Conservation (phyloP, 495 filamentous ascomycete species). For the Aspergillus saccharolyticus region DNA sequence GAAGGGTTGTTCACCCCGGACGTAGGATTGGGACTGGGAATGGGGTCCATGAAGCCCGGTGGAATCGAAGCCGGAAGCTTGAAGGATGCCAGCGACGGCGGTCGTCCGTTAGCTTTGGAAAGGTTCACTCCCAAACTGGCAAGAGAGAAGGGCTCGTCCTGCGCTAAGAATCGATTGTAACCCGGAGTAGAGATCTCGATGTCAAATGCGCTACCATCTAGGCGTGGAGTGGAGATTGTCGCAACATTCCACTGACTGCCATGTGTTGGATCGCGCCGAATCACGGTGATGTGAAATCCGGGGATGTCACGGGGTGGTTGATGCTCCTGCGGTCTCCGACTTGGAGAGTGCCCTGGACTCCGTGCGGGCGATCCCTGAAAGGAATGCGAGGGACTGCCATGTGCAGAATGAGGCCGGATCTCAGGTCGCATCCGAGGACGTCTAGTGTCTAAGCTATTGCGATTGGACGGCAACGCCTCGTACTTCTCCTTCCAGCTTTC, state of each 20-base stretch:
- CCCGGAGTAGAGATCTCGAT: slow-evolving; percentile 60
- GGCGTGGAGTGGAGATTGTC: slow-evolving; percentile 49
- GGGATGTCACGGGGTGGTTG: slow-evolving; percentile 11
- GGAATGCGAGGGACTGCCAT: slow-evolving; percentile 16
- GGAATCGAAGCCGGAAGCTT: slow-evolving; percentile 6
- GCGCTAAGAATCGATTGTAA: slow-evolving; percentile 53
- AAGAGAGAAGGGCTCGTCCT: slow-evolving; percentile 32
- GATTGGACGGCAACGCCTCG: slow-evolving; percentile 20
- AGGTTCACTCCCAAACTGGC: slow-evolving; percentile 30
- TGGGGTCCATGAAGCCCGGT: slow-evolving; percentile 5
- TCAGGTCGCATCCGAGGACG: slow-evolving; percentile 31
- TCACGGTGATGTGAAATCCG: slow-evolving; percentile 70
- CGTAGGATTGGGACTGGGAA: slow-evolving; percentile 8
- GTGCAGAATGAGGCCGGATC: slow-evolving; percentile 29
- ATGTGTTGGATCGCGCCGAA: slow-evolving; percentile 77
- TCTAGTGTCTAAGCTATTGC: slow-evolving; percentile 33
- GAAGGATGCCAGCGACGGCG: slow-evolving; percentile 16
- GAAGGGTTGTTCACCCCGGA: slow-evolving; percentile 11
- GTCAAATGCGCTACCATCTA: slow-evolving; percentile 40
- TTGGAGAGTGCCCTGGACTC: slow-evolving; percentile 29
- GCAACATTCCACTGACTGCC: slow-evolving; percentile 88
- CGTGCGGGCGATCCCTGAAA: slow-evolving; percentile 20
- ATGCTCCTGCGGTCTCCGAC: slow-evolving; percentile 14
- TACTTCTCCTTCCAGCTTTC: slow-evolving; percentile 25
- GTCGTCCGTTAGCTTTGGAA: slow-evolving; percentile 15